Evolutionary conservation across 768 basidiomycete species (phyloP), one percentile per base, ranked within the genome.

Genomic region (Pulveroboletus sp.): DNA sequence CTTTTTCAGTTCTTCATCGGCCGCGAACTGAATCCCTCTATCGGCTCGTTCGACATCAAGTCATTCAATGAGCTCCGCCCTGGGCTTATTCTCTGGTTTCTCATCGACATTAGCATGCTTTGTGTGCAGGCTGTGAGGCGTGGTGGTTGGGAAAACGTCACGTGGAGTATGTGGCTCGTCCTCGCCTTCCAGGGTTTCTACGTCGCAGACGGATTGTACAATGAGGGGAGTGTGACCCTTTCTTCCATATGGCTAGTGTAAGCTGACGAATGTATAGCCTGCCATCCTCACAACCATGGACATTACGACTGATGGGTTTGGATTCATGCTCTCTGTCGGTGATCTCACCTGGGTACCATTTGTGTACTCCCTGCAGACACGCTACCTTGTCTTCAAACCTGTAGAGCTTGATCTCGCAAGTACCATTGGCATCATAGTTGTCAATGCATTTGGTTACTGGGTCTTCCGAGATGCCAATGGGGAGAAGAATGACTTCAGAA

Each of bases 211-310:
- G 82, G 75, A 3, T 71, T 96, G 39, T 96, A 88, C 72, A 93
- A 93, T 65, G 96, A 98, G 77, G 93, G 89, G 33, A n/a, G 55
- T 35, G 5, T 43, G 18, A n/a, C 31, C 10, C 26, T 45, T 26
- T 35, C 24, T 6, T n/a, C 15, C 33, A 10, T 36, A 27, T 36
- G 8, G 10, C 5, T 26, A 5, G 31, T 6, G 8, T 32, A 8
- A 6, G 15, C 40, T 50, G 9, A 55, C 26, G 13, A 28, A 15
- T 18, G 0, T 37, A 21, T 57, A 96, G 91, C 79, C 89, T 2
- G 86, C 89, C 9, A 78, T 99, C 56, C 77, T 98, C 50, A 94
- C 91, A 1, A 93, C 88, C 4, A 99, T 99, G 90, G 96, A 99
- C 63, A 94, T 99, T 63, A 94, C 86, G 4, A 89, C 89, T 10